Evolutionary conservation across 139 green algal species (phyloP).

Genomic region (Chloropicon primus): DNA sequence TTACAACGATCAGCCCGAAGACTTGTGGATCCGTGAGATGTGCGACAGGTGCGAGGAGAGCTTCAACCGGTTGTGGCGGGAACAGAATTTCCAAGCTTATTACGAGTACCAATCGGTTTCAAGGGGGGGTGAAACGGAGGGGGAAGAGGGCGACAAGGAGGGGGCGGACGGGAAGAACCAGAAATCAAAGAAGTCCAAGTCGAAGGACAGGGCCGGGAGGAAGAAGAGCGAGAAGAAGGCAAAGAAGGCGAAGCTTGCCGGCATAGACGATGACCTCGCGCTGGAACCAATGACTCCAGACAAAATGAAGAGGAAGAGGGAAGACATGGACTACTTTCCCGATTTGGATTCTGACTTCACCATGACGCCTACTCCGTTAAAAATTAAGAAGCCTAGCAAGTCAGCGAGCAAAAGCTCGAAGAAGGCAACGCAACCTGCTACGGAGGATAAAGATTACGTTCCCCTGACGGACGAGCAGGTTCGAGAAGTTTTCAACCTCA

Average conservation of each 20-base stretch:
- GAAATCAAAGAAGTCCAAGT: background rate
- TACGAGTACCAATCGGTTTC: no score
- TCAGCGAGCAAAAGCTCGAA: no score
- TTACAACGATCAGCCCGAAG: background rate
- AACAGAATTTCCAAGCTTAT: background rate
- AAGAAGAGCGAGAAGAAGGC: background rate
- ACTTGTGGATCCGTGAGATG: background rate
- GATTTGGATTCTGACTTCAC: background rate
- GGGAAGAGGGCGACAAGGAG: background rate
- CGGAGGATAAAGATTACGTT: no score
- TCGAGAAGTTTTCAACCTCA: background rate
- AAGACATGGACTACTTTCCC: background rate
- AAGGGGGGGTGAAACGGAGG: no score
- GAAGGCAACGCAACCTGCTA: no score
- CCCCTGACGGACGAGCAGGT: background rate
- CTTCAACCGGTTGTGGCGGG: background rate
- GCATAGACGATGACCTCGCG: background rate
- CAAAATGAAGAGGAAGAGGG: background rate
- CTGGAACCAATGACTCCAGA: no score
- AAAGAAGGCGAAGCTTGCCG: background rate
- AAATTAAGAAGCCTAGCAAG: background rate
- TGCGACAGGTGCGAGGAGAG: background rate
- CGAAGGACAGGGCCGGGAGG: background rate
- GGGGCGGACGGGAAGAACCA: background rate
- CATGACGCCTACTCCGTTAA: background rate